A percentile compares a stretch with the other conserved stretches of the same genome.
Evolutionary conservation across 768 basidiomycete species (phyloP).

Genomic region (Fistulinella prunicolor): DNA sequence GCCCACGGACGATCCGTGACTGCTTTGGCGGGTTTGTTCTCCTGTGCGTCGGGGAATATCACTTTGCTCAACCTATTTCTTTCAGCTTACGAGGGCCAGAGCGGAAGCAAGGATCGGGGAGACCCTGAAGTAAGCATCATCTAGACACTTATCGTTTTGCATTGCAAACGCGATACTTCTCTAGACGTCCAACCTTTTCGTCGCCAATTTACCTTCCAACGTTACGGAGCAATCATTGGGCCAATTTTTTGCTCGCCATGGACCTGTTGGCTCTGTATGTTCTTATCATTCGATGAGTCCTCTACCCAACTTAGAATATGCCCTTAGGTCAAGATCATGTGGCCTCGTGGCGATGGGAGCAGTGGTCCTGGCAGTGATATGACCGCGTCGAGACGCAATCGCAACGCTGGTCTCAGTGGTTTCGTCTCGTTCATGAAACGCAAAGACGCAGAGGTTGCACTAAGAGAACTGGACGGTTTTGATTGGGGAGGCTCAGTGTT

Average conservation of each 20-base stretch:
- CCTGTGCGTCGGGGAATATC: neutral
- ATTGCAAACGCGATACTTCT: conserved; percentile 3
- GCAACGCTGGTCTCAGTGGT: conserved; percentile 81
- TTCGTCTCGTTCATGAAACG: conserved; percentile 98
- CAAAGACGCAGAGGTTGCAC: conserved; percentile 83
- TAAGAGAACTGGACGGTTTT: conserved; percentile 87
- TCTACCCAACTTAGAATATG: neutral
- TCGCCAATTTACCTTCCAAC: conserved; percentile 86
- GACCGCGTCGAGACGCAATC: conserved; percentile 64
- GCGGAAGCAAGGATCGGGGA: conserved; percentile 84
- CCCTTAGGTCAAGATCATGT: conserved; percentile 93
- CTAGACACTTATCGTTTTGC: neutral
- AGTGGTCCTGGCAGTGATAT: conserved; percentile 72
- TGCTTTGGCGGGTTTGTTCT: conserved; percentile 75
- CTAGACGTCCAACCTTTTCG: conserved; percentile 93
- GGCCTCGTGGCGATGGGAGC: conserved; percentile 83
- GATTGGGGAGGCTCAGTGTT: conserved; percentile 92
- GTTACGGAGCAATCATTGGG: conserved; percentile 87
- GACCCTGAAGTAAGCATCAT: conserved; percentile 68
- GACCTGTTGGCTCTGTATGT: conserved; percentile 89
- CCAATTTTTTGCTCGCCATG: conserved; percentile 84
- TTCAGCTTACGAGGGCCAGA: conserved; percentile 83
- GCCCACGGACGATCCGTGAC: conserved; percentile 78
- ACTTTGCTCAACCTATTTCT: conserved; percentile 2
- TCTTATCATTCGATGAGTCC: neutral